Base-by-base conservation (phyloP, 164 flowering plant genomes). In the Aristolochia fimbriata region DNA sequence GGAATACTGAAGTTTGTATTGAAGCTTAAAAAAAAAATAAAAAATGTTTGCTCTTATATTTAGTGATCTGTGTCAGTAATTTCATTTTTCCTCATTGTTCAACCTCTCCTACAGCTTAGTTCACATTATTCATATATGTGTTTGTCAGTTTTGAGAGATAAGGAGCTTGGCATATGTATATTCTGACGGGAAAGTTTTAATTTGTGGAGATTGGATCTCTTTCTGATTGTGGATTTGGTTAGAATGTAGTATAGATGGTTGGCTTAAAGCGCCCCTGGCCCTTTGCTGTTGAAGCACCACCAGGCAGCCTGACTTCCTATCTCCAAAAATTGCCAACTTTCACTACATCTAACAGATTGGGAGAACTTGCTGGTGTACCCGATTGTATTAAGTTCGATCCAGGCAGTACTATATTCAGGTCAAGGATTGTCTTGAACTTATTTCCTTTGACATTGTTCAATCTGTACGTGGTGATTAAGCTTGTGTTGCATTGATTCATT, bases 181-280 rank as follows among this genome's bases (percentile, higher is more conserved):
- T 17, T 49, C 22, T 49, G 16, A 10, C 9, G 6, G 52, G 16
- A 49, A 17, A 47, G 2, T n/a, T 21, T 30, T 6, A 1, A 25
- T 47, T 47, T 5, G 52, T 0, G 45, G 17, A 47, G 22, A 27
- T 23, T 22, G n/a, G 27, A 6, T 47, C 30, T 17, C 43, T 9
- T 65, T 55, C 65, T 71, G 61, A 73, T 71, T 47, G 61, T 72
- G 64, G 51, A 20, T 52, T 71, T 74, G 66, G 68, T 69, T 73
- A 53, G 52, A 69, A 59, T 75, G 76, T 70, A 68, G 65, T 66
- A 62, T 73, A 85, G 91, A 73, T 75, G 73, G 74, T 71, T 67
- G 83, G 94, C 73, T 59, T 70, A 70, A 89, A 85, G 76, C 81
- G 94, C 64, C 67, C 78, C 61, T 82, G 78, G 73, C 79, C 91